A percentile compares a stretch with the other conserved stretches of the same genome.
Conservation (phyloP, 805 yeast species). For the Candida tallmaniae region DNA sequence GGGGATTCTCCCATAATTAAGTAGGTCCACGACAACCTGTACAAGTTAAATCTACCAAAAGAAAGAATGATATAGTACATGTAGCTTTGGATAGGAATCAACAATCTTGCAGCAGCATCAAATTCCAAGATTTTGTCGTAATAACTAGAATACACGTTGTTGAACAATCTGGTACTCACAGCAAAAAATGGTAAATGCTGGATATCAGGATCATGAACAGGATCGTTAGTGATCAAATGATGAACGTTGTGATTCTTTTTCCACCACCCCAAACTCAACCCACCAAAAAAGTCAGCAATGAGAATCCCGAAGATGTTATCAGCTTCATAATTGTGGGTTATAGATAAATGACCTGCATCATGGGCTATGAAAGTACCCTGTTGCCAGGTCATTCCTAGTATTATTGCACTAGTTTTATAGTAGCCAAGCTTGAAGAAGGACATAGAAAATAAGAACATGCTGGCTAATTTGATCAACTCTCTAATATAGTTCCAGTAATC, state of each 20-base stretch:
- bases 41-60: slow-evolving; percentile 83
- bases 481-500: slow-evolving; percentile 68
- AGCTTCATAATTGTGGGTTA: slow-evolving; percentile 72
- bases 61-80: slow-evolving; percentile 73
- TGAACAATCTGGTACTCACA: slow-evolving; percentile 67
- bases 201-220: slow-evolving; percentile 91
- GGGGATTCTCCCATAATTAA: slow-evolving; percentile 77
- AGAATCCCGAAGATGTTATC: slow-evolving; percentile 73
- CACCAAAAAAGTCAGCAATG: slow-evolving; percentile 81
- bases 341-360: slow-evolving; percentile 84
- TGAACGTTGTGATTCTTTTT: slow-evolving; percentile 91
- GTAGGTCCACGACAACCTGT: slow-evolving; percentile 77
- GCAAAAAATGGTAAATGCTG: slow-evolving; percentile 92
- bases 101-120: slow-evolving; percentile 56
- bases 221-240: slow-evolving; percentile 87
- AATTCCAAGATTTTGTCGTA: slow-evolving; percentile 65
- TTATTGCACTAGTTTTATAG: slow-evolving; percentile 54
- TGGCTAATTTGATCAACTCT: slow-evolving; percentile 57
- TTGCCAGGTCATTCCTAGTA: slow-evolving; percentile 80
- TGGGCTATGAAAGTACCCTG: slow-evolving; percentile 85
- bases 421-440: slow-evolving; percentile 44
- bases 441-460: slow-evolving; percentile 48
- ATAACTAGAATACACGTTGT: slow-evolving; percentile 71
- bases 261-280: slow-evolving; percentile 93
- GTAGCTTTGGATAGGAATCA: slow-evolving; percentile 64